Evolutionary conservation across 257 asterid species (phyloP).

Genomic region (Solanum rostratum): DNA sequence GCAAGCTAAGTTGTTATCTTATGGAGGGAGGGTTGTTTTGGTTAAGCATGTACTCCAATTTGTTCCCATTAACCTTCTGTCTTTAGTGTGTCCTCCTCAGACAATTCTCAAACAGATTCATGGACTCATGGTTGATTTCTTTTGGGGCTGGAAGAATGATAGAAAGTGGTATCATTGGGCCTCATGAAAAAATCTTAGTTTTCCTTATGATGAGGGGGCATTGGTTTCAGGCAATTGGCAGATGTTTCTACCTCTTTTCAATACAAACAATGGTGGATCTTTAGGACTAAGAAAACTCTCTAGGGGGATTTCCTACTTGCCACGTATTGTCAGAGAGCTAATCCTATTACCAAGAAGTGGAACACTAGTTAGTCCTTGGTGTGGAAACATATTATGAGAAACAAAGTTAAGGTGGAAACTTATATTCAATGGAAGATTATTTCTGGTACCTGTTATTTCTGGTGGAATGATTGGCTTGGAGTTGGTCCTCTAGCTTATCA

Average conservation of each 20-base stretch:
- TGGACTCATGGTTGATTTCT: fast-evolving
- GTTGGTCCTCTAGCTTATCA: fast-evolving
- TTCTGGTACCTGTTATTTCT: fast-evolving
- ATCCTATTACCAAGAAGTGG: not conserved
- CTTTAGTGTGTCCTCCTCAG: fast-evolving
- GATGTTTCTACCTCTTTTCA: not conserved
- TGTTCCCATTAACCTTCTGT: fast-evolving
- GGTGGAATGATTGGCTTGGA: not conserved
- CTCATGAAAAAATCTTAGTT: not conserved
- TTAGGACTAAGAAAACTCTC: fast-evolving
- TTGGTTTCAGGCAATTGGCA: fast-evolving
- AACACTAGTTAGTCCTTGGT: fast-evolving
- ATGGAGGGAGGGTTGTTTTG: fast-evolving
- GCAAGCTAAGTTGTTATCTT: fast-evolving
- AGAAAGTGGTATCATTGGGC: not conserved
- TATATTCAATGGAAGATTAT: no score
- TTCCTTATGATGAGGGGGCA: not conserved
- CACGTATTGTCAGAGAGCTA: not conserved
- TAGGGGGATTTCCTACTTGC: not conserved
- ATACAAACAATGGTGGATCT: not conserved
- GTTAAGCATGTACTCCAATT: fast-evolving
- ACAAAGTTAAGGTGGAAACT: fast-evolving
- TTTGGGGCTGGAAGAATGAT: not conserved
- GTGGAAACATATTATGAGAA: not conserved
- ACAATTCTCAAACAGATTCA: not conserved